Evolutionary conservation across 2,329 filamentous ascomycete species (phyloP).

Genomic region (Epichloe uncinata): DNA sequence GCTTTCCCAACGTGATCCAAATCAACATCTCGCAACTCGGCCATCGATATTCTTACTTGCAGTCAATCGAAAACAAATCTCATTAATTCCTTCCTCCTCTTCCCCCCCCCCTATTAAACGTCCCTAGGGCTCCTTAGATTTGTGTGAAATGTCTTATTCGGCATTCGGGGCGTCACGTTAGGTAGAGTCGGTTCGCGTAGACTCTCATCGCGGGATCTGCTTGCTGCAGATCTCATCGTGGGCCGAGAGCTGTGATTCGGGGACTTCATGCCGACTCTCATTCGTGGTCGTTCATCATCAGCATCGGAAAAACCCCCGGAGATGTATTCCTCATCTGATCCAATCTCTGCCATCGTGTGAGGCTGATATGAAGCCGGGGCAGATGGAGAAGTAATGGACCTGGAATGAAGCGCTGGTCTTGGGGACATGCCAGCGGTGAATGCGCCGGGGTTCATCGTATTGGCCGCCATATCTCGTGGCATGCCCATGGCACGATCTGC

Average conservation of each 20-base stretch:
- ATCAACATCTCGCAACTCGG: background rate
- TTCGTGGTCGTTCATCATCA: slow-evolving; percentile 41
- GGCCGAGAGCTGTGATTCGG: slow-evolving; percentile 42
- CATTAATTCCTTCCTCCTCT: background rate
- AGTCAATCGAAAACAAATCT: background rate
- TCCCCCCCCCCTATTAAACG: slow-evolving; percentile 13
- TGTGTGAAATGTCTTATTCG: slow-evolving; percentile 19
- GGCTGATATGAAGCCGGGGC: slow-evolving; percentile 41
- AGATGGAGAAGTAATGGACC: slow-evolving; percentile 75
- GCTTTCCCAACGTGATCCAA: background rate
- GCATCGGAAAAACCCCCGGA: slow-evolving; percentile 70
- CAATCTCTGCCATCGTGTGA: slow-evolving; percentile 43
- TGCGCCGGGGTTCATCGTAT: slow-evolving; percentile 50
- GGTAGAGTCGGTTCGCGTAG: slow-evolving; percentile 21
- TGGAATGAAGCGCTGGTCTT: slow-evolving; percentile 60
- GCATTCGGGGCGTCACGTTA: slow-evolving; percentile 29
- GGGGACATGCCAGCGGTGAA: slow-evolving; percentile 33
- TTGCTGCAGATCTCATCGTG: slow-evolving; percentile 17
- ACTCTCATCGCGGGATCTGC: slow-evolving; percentile 21
- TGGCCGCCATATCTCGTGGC: slow-evolving; percentile 45
- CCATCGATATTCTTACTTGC: background rate
- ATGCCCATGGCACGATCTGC: slow-evolving; percentile 54
- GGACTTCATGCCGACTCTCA: slow-evolving; percentile 49
- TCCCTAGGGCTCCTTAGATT: slow-evolving; percentile 23
- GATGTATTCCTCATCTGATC: slow-evolving; percentile 63